Evolutionary conservation across 257 asterid genomes (phyloP), one percentile per base, ranked within the genome.

Genomic region (Solanum piurae): DNA sequence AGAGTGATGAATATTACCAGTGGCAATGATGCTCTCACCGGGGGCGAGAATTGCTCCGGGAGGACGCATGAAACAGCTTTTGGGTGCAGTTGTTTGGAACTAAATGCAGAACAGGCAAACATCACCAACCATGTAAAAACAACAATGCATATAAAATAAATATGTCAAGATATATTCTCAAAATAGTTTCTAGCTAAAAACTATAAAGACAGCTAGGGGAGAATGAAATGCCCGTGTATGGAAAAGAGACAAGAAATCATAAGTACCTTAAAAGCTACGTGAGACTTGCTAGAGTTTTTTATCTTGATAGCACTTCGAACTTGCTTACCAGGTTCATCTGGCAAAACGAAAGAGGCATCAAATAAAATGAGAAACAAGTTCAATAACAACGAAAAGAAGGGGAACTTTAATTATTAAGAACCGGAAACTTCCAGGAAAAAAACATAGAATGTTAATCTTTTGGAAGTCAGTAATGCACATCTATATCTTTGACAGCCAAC

Each of bases 81-180:
- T 97, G 37, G 99, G 99, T 83, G 94, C 96, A 87, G 98, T 96
- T 77, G 99, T 97, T 97, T 96, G 99, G 91, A 97, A 97, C 98
- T 95, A 83, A 83, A 58, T 85, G 87, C 83, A 92, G 71, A 85
- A 89, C 34, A 75, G 34, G 87, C 64, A 87, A 88, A 86, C 85
- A 91, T 33, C n/a, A 86, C 27, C 71, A 58, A 37, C 87, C 86
- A 86, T 37, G 79, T 86, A 88, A 91, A 83, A 49, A 42, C 69
- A 83, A 66, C 8, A 27, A 34, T 18, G 46, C 74, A 52, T 49
- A 37, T 44, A 85, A 76, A 52, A 58, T 71, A 82, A n/a, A 31
- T 33, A 44, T 72, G 38, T 66, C 60, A 55, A 38, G 62, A 55
- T 46, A 82, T 36, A 88, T 69, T 86, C 21, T 66, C 76, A 69